A percentile compares a stretch with the other conserved stretches of the same genome.
Conservation (phyloP, 2,329 filamentous ascomycete genomes). For the Trichoderma sp. region DNA sequence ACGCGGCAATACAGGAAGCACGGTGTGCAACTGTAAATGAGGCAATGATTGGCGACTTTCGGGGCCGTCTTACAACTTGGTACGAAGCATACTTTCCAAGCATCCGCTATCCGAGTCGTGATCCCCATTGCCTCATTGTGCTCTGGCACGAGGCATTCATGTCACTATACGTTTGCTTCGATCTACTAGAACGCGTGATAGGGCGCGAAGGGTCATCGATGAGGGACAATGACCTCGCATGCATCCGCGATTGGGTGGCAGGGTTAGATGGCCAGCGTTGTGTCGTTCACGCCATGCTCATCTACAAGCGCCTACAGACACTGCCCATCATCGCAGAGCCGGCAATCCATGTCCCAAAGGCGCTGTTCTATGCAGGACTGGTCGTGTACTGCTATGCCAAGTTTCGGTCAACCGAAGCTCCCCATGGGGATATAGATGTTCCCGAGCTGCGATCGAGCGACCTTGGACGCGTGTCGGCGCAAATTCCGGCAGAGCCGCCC, state of each 20-base stretch:
- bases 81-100: background rate
- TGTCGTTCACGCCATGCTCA: constrained; percentile 7
- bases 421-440: background rate
- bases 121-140: background rate
- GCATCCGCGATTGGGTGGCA: background rate
- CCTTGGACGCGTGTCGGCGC: background rate
- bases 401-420: background rate
- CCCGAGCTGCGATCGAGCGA: background rate
- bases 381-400: background rate
- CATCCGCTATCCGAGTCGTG: background rate
- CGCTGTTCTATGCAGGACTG: background rate
- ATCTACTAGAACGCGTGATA: background rate
- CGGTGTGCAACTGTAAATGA: background rate
- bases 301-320: constrained; percentile 3
- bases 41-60: background rate
- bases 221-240: background rate
- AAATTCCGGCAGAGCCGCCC: background rate
- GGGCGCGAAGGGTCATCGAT: background rate
- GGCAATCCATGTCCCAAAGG: background rate
- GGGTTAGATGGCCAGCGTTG: background rate
- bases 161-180: background rate
- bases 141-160: constrained; percentile 18
- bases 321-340: constrained; percentile 8
- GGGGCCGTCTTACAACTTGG: background rate
- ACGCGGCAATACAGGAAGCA: background rate